Percentiles rank a stretch among this genome's conserved stretches.
Conservation (phyloP, 1,284 basidiomycete genomes). For the Trametes hirsuta region DNA sequence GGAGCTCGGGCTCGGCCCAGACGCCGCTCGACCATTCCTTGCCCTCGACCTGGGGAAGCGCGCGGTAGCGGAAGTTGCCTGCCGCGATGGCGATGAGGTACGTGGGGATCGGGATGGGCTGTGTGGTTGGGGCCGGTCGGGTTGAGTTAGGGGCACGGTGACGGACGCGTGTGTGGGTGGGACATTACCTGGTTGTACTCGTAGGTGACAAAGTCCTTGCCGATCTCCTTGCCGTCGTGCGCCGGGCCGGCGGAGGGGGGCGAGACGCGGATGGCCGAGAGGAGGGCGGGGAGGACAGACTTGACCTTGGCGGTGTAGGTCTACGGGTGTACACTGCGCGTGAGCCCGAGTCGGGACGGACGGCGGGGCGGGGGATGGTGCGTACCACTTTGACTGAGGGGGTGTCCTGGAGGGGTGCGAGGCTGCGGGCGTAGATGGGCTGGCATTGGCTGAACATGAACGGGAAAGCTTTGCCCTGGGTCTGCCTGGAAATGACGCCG, state of each 20-base stretch:
- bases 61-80: constrained; percentile 79
- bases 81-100: constrained; percentile 89
- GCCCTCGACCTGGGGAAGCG: constrained; percentile 62
- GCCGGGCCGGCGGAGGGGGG: constrained; percentile 69
- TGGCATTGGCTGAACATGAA: constrained; percentile 96
- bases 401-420: constrained; percentile 84
- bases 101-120: constrained; percentile 85
- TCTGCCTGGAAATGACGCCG: constrained; percentile 62
- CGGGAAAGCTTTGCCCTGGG: constrained; percentile 84
- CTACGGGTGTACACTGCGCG: constrained; percentile 35
- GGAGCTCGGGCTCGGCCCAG: constrained; percentile 87
- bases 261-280: constrained; percentile 82
- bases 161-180: not conserved
- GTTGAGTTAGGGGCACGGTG: not conserved
- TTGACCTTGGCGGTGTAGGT: constrained; percentile 79
- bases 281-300: constrained; percentile 80
- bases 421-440: constrained; percentile 84
- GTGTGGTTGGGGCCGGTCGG: not conserved
- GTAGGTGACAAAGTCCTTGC: constrained; percentile 70
- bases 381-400: constrained; percentile 77
- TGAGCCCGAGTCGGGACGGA: not conserved
- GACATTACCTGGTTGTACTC: constrained; percentile 64
- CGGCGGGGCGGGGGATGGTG: constrained; percentile 1
- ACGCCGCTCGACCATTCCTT: constrained; percentile 82
- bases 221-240: constrained; percentile 70